These are phyloP conservation scores for Meyerozyma carpophila DNA, from an alignment of 1,139 yeast species.

Conservation along the genomic window DNA sequence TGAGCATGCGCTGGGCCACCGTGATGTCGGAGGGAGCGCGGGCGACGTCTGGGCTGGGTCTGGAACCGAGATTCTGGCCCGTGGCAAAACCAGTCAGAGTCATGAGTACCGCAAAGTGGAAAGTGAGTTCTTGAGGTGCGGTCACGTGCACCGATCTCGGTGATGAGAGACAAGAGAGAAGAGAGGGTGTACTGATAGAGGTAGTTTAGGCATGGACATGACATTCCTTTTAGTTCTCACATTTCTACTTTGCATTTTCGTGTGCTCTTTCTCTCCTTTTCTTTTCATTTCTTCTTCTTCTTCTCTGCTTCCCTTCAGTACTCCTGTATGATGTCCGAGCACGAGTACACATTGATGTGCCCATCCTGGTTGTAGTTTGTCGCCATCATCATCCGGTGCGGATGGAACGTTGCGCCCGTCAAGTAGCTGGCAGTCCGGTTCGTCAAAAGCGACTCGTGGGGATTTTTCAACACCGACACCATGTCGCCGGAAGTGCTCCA, in stretches of 20 bases:
- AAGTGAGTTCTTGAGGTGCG: neutral
- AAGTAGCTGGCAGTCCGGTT: conserved; percentile 49
- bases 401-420: conserved; percentile 74
- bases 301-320: conserved; percentile 13
- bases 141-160: conserved; percentile 1
- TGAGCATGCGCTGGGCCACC: conserved; percentile 65
- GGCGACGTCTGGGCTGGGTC: neutral
- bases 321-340: conserved; percentile 37
- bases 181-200: too few relatives aligned
- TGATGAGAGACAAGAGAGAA: neutral
- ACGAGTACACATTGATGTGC: conserved; percentile 57
- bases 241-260: too few relatives aligned
- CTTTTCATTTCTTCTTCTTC: too few relatives aligned
- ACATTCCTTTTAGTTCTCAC: too few relatives aligned
- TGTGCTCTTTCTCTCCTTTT: too few relatives aligned
- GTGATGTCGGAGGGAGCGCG: conserved; percentile 29
- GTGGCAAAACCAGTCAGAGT: neutral
- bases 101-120: neutral
- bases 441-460: conserved; percentile 40
- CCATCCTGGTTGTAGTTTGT: conserved; percentile 80
- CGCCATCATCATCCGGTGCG: conserved; percentile 92
- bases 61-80: neutral
- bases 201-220: too few relatives aligned
- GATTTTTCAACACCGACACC: conserved; percentile 57
- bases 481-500: conserved; percentile 86